Evolutionary conservation across 164 flowering plant species (phyloP), one percentile per base, ranked within the genome.

Genomic region (Saururus chinensis): DNA sequence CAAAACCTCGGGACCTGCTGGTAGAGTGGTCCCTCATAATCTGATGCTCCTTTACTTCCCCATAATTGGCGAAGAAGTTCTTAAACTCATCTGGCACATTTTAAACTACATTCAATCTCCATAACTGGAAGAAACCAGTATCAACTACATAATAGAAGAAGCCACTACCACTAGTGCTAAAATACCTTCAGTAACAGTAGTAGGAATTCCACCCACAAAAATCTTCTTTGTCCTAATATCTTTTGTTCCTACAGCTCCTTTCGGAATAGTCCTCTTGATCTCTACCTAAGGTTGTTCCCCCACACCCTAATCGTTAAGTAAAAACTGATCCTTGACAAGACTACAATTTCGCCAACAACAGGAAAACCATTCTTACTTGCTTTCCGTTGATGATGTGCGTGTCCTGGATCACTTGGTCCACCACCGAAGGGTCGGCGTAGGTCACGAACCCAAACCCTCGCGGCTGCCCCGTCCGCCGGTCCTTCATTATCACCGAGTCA

Each of bases 371-470:
- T n/a, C 84, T 22, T 76, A 85, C 96, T 70, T 83, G 93, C 66
- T 85, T 89, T 21, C 92, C 96, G 75, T 89, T 80, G 42, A 89
- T 80, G 60, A 84, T 52, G 66, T 89, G 96, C 40, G 61, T 75
- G 8, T 87, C 93, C 68, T 85, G 72, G 57, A 89, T 85, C 63
- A 89, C 96, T 70, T 59, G 73, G 61, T 89, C 96, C 60, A 85
- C 93, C 16, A 87, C 96, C 24, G 85, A 72, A 8, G 91, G 79
- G 70, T 89, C 96, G 1, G 89, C 93, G 69, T 84, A 89, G n/a
- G 96, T 89, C 37, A 89, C 76, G 64, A 89, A 89, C 53, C 96
- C 96, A 60, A 89, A 89, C 10, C 96, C 96, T 57, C 96, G 87
- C 11, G 96, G 93, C 51, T 76, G 88, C 57, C 93, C 92, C 1